A percentile compares a stretch with the other conserved stretches of the same genome.
Evolutionary conservation across 495 filamentous ascomycete genomes (phyloP).

Genomic region (Penicillium waksmanii): DNA sequence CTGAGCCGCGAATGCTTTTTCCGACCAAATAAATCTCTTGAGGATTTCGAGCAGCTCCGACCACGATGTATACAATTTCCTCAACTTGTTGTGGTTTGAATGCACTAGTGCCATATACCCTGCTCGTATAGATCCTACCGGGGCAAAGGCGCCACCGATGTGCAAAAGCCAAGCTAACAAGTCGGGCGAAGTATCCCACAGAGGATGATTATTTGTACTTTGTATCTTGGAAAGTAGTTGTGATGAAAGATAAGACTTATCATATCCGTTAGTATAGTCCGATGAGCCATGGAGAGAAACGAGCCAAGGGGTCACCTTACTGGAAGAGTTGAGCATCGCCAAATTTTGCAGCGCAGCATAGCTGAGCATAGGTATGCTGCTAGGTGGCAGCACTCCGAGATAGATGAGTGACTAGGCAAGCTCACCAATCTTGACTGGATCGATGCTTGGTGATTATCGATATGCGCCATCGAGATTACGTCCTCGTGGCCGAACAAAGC

Average conservation of each 20-base stretch:
- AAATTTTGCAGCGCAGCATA: constrained; percentile 45
- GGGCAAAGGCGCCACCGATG: constrained; percentile 44
- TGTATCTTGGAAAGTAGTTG: constrained; percentile 37
- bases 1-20: constrained; percentile 36
- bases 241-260: constrained; percentile 38
- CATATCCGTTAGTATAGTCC: background rate
- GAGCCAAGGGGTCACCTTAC: constrained; percentile 23
- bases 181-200: constrained; percentile 33
- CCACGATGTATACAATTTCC: constrained; percentile 27
- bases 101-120: constrained; percentile 34
- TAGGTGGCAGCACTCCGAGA: constrained; percentile 38
- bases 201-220: constrained; percentile 21
- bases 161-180: constrained; percentile 41
- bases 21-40: constrained; percentile 45
- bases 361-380: constrained; percentile 41
- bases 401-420: constrained; percentile 21
- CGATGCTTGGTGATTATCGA: constrained; percentile 45
- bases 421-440: constrained; percentile 39
- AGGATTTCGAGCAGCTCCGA: constrained; percentile 29
- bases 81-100: constrained; percentile 15
- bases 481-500: constrained; percentile 22
- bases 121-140: constrained; percentile 31
- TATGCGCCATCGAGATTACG: constrained; percentile 33
- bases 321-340: constrained; percentile 37
- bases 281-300: background rate